These are phyloP conservation scores for Talaromyces sp. DNA, from an alignment of 2,329 filamentous ascomycete genomes.

Conservation along the genomic window DNA sequence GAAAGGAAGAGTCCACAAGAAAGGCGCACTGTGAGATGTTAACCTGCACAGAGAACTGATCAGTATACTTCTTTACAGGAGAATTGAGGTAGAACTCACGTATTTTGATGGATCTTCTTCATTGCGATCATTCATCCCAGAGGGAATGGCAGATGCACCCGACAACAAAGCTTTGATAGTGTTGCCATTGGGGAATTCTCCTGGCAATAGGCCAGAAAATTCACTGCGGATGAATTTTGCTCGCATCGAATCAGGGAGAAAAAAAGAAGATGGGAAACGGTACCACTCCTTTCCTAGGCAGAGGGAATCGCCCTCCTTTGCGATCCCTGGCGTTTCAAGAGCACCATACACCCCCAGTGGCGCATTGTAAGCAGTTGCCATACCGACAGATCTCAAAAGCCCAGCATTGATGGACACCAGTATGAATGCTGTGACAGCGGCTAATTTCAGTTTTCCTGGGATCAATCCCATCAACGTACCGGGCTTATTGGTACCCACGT, in stretches of 20 bases:
- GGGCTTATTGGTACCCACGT: slow-evolving; percentile 65
- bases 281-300: slow-evolving; percentile 99
- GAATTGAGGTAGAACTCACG: slow-evolving; percentile 40
- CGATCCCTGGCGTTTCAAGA: slow-evolving; percentile 46
- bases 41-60: slow-evolving; percentile 38
- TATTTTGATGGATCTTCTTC: slow-evolving; percentile 84
- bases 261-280: slow-evolving; percentile 89
- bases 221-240: slow-evolving; percentile 89
- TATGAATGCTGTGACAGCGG: slow-evolving; percentile 55
- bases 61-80: slow-evolving; percentile 2
- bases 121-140: slow-evolving; percentile 89
- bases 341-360: slow-evolving; percentile 61
- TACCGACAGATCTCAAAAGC: slow-evolving; percentile 66
- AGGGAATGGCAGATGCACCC: slow-evolving; percentile 76
- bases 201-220: slow-evolving; percentile 82
- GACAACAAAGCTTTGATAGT: slow-evolving; percentile 67
- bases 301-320: slow-evolving; percentile 61
- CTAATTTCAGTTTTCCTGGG: slow-evolving; percentile 68
- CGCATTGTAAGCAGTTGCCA: slow-evolving; percentile 76
- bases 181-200: slow-evolving; percentile 75
- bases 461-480: slow-evolving; percentile 65
- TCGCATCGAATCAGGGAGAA: slow-evolving; percentile 74
- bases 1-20: slow-evolving; percentile 81
- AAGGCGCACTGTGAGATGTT: slow-evolving; percentile 72
- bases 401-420: slow-evolving; percentile 62